Evolutionary conservation across 140 eudicot genomes (phyloP).

Genomic region (Cichorium intybus): DNA sequence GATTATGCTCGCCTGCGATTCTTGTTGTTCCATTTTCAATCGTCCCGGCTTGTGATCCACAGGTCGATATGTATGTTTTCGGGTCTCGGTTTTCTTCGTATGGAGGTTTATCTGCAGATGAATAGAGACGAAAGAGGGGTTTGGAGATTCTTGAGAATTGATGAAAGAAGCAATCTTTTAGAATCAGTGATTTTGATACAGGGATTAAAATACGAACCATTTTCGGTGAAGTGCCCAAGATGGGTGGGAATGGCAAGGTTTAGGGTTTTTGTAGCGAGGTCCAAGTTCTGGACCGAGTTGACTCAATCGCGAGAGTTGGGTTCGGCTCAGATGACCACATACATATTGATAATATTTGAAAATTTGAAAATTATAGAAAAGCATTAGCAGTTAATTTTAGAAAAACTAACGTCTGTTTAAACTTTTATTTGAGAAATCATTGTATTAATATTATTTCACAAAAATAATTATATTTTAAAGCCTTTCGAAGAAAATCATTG

Average conservation of each 20-base stretch:
- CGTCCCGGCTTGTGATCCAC: slow-evolving; percentile 7
- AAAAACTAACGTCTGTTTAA: too few species aligned
- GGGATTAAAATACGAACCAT: slow-evolving; percentile 41
- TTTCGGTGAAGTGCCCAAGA: not conserved
- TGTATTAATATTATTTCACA: too few species aligned
- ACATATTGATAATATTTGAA: not conserved
- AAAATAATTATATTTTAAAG: too few species aligned
- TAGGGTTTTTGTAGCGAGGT: slow-evolving; percentile 15
- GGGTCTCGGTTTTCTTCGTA: slow-evolving; percentile 23
- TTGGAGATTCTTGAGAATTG: slow-evolving; percentile 19
- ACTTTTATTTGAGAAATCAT: too few species aligned
- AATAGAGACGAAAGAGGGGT: slow-evolving; percentile 34
- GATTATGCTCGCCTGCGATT: slow-evolving; percentile 31
- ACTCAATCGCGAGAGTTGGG: slow-evolving; percentile 3
- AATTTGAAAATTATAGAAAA: too few species aligned
- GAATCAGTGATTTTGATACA: slow-evolving; percentile 25
- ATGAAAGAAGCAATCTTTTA: slow-evolving; percentile 19
- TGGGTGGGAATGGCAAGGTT: not conserved
- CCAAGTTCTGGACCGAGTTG: slow-evolving; percentile 9
- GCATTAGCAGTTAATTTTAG: too few species aligned
- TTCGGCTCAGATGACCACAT: too few species aligned
- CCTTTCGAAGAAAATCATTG: too few species aligned
- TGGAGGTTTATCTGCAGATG: slow-evolving; percentile 23
- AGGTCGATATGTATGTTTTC: slow-evolving; percentile 1
- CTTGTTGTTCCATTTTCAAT: not conserved